Base-by-base conservation (phyloP, 768 basidiomycete genomes). In the Termitomyces sp. region DNA sequence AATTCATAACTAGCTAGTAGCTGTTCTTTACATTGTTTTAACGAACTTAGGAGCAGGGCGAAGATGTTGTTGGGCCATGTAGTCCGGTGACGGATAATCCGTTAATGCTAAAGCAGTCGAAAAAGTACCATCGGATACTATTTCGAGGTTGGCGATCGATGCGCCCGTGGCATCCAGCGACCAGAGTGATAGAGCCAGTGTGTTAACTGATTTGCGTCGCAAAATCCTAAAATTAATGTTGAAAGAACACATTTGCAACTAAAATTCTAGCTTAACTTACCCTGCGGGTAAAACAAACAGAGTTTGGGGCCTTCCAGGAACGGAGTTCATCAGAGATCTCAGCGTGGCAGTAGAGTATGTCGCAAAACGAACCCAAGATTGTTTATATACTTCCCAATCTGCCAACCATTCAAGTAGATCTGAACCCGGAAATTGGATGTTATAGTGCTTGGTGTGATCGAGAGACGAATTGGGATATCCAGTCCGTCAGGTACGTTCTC, bases 401-500 rank as follows among this genome's bases (percentile, higher is more conserved):
- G 77, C 78, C 78, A 81, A 4, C 80, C 80, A 63, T 81, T 81
- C 44, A 80, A 55, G 59, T 80, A 81, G 38, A 81, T 75, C 58
- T 79, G 79, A 14, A 72, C 74, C 20, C 78, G 75, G 68, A 75
- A 80, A 58, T 80, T 78, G n/a, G 77, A 78, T 2, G 73, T 71
- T 12, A 73, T 71, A 32, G 56, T 66, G 57, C 76, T 77, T 2
- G 79, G 78, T 0, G 75, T 78, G 22, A 80, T 72, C 0, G 73
- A 76, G 0, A 80, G 70, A 52, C 79, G 72, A 38, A 80, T 68
- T 30, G 80, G 80, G 42, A 77, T 68, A 59, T 80, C 79, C 40
- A 75, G 57, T 20, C 74, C 76, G 48, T 65, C 65, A 7, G 77
- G 75, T 14, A 80, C 60, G 45, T 65, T 64, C 76, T 78, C 9